Evolutionary conservation across 495 filamentous ascomycete species (phyloP), one percentile per base, ranked within the genome.

Genomic region (Extremus antarcticus): DNA sequence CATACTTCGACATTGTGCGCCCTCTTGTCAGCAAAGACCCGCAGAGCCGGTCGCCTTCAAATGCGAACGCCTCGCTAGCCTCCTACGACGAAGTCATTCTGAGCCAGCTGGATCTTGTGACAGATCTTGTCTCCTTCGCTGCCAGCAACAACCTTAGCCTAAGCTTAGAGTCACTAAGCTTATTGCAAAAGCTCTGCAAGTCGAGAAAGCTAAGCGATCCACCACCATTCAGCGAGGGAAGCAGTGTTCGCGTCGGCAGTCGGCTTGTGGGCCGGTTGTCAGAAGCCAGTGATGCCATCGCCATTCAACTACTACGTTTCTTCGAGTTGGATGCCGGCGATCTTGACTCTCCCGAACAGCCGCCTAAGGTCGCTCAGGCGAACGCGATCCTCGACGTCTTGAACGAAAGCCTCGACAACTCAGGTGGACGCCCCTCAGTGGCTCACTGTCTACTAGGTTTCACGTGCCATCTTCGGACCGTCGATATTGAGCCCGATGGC

Each of bases 401-500:
- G 24, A 84, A 87, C 63, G 79, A 78, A 58, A 90, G 86, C 65
- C 69, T 99, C 9, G 76, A 74, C 40, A 78, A 83, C 17, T 79
- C 83, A 24, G 80, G 83, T 24, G 78, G 84, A 61, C 70, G 76
- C 45, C 89, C 91, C 3, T 91, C 82, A 16, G 80, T 97, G 46
- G 90, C 91, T 2, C 92, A 99, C 68, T 74, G 92, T 43, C 70
- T 99, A 19, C 84, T 99, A 20, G 92, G 92, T 0, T 96, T 99
- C 65, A 74, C 75, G 25, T 90, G 87, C 61, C 76, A 79, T 22
- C 75, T 81, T 20, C 77, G 77, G 48, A 71, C 73, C n/a, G 70
- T 96, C 17, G 78, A 77, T 48, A 69, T 92, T 22, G 70, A 81
- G 43, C 63, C 78, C 0, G 74, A 78, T 23, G 75, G 88, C 25